Evolutionary conservation across 371 early-diverging fungal species (phyloP), one percentile per base, ranked within the genome.

Genomic region (Sporodiniella umbellata): DNA sequence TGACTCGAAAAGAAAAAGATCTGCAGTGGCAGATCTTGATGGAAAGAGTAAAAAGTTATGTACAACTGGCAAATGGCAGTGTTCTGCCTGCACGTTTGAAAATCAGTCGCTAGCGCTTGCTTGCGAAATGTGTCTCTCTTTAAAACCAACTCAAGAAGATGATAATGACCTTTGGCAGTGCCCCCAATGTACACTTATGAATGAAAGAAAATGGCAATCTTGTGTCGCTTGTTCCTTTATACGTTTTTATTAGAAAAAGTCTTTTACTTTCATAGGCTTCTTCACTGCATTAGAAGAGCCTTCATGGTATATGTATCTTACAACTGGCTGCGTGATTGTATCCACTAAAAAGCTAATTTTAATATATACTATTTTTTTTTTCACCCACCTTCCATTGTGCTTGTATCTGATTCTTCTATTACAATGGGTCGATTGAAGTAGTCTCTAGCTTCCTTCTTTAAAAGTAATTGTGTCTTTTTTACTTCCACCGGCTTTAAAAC

Each of bases 221-320:
- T 60, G 60, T 51, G 24, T 18, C 19, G 60, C 55, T 37, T 60
- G 60, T 28, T 19, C 49, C 2, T 59, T 21, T 50, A 22, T 33
- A 12, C 8, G 7, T 8, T 24, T 53, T 30, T 23, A 45, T 60
- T 73, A 81, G 31, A 80, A 51, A 23, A 88, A 77, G 56, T 87
- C 78, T 17, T 66, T 56, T 43, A 90, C 70, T 31, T 65, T 68
- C 42, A 90, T 79, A 2, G 90, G 83, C 46, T 82, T 87, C 39
- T 88, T 70, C 24, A 96, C 95, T 4, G 96, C 98, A 67, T 96
- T 96, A 6, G 96, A 92, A 61, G 85, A 94, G 1, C 96, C 71
- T 60, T 65, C 63, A 45, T 65, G 70, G 51, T 66, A 64, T 45
- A 56, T 48, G 45, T 68, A 70, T 33, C 58, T 40, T 12, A 60